These are phyloP conservation scores for Perkinsus marinus DNA, from an alignment of 169 alveolate genomes.

Conservation along the genomic window DNA sequence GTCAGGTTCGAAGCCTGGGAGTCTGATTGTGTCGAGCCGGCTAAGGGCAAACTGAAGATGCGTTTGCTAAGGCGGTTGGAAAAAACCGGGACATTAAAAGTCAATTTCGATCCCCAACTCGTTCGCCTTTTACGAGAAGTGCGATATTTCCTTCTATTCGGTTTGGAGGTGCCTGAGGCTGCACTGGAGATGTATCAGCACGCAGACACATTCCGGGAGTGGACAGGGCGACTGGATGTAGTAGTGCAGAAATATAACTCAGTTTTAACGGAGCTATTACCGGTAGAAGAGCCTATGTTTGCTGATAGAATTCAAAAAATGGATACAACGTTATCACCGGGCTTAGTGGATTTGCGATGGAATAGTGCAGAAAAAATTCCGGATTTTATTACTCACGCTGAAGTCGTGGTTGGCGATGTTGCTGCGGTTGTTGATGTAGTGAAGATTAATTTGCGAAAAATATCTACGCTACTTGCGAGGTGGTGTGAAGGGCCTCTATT, in stretches of 20 bases:
- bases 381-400: conserved; percentile 58
- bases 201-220: conserved; percentile 59
- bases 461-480: conserved; percentile 42
- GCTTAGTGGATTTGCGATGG: conserved; percentile 73
- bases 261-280: conserved; percentile 65
- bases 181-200: conserved; percentile 57
- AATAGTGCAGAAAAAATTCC: conserved; percentile 58
- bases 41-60: conserved; percentile 63
- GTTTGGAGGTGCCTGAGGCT: conserved; percentile 64
- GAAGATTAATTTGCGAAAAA: conserved; percentile 54
- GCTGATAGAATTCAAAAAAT: conserved; percentile 64
- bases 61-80: conserved; percentile 60
- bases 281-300: conserved; percentile 80
- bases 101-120: conserved; percentile 77
- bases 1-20: conserved; percentile 64
- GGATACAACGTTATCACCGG: conserved; percentile 68
- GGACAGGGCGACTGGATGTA: conserved; percentile 65
- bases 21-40: conserved; percentile 54
- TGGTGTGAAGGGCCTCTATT: conserved; percentile 49
- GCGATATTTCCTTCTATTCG: conserved; percentile 60
- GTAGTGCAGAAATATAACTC: conserved; percentile 72
- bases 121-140: conserved; percentile 77
- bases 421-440: conserved; percentile 61
- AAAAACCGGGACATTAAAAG: conserved; percentile 47
- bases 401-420: conserved; percentile 52